These are phyloP conservation scores for Coemansia furcata DNA, from an alignment of 192 early-diverging fungal genomes.

Conservation along the genomic window DNA sequence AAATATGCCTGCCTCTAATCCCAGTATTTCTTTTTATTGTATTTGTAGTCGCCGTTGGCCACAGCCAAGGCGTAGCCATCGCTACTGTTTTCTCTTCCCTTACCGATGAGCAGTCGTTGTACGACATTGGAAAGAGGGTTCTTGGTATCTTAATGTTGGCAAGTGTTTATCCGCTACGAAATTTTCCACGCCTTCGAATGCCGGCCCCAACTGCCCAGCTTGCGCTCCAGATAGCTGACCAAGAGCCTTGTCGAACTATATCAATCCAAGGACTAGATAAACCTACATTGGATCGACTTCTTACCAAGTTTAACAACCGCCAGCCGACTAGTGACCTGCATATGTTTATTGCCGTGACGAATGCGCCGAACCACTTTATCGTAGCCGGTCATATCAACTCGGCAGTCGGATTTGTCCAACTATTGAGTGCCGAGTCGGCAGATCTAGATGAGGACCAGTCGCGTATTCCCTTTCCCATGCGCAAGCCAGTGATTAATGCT, in stretches of 20 bases:
- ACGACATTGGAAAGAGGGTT: slow-evolving; percentile 71
- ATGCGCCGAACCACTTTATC: slow-evolving; percentile 19
- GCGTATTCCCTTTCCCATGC: slow-evolving; percentile 72
- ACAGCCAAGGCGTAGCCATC: slow-evolving; percentile 86
- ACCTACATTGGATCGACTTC: not conserved
- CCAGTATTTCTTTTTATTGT: not conserved
- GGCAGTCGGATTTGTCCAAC: slow-evolving; percentile 2
- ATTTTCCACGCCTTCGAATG: slow-evolving; percentile 14
- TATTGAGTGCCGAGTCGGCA: slow-evolving; percentile 11
- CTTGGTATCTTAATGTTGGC: slow-evolving; percentile 80
- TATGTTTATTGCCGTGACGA: slow-evolving; percentile 26
- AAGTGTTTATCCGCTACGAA: slow-evolving; percentile 77
- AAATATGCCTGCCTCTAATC: not conserved
- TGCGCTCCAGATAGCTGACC: too few relatives aligned
- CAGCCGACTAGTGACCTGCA: not conserved
- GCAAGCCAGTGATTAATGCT: slow-evolving; percentile 75
- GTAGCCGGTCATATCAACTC: slow-evolving; percentile 15
- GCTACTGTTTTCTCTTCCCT: slow-evolving; percentile 82
- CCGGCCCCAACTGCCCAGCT: not conserved
- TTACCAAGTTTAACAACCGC: slow-evolving; percentile 18
- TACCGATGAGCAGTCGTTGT: slow-evolving; percentile 75
- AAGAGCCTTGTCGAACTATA: slow-evolving; percentile 9
- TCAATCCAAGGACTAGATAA: slow-evolving; percentile 17
- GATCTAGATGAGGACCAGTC: slow-evolving; percentile 54
- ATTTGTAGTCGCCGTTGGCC: slow-evolving; percentile 63